phyloP scores from a whole-genome alignment of 225 moss, liverwort and hornwort genomes.

The Rhytidiadelphus loreus region DNA sequence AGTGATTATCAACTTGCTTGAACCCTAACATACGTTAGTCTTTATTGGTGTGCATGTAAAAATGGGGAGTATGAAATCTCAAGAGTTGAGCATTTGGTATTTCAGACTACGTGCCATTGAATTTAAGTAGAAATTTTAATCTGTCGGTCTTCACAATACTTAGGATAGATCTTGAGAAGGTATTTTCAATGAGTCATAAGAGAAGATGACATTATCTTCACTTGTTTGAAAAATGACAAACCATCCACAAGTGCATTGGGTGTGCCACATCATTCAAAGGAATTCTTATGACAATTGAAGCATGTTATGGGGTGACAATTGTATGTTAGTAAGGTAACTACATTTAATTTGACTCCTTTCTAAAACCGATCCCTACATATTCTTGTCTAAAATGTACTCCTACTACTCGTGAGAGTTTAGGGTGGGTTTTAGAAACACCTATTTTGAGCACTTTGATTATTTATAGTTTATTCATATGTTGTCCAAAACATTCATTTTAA shows the following conservation, averaged over 20 bases:
- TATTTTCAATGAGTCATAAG: background rate
- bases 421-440: accelerated
- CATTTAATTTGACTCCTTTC: too few species aligned
- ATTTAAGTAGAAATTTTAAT: background rate
- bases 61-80: background rate
- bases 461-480: background rate
- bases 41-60: background rate
- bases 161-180: background rate
- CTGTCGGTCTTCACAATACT: accelerated
- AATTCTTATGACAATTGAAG: too few species aligned
- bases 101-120: background rate
- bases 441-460: background rate
- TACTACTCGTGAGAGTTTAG: background rate
- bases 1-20: background rate
- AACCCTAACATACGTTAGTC: background rate
- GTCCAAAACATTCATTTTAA: background rate
- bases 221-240: too few species aligned
- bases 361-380: background rate
- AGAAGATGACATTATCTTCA: too few species aligned
- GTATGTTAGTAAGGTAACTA: too few species aligned
- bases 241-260: too few species aligned
- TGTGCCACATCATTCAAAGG: too few species aligned
- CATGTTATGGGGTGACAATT: too few species aligned
- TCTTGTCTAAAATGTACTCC: background rate
- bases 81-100: background rate